A percentile compares a stretch with the other conserved stretches of the same genome.
These are phyloP conservation scores for Helicocarpus griseus DNA, from an alignment of 2,329 filamentous ascomycete genomes.

Conservation along the genomic window DNA sequence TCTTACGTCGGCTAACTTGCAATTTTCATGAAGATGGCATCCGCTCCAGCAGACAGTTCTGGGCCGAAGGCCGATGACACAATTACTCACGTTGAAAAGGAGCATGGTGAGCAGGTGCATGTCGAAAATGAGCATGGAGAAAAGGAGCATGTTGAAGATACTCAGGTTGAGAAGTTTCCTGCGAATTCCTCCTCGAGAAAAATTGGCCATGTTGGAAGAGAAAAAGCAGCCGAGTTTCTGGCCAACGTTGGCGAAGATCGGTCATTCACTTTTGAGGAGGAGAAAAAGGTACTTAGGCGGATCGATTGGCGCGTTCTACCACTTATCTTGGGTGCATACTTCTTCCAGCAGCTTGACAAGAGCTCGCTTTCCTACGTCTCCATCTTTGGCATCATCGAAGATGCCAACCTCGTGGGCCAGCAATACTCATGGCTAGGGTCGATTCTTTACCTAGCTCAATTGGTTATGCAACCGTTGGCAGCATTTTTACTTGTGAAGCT, in stretches of 20 bases:
- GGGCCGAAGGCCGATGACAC: constrained; percentile 7
- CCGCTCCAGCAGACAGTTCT: background rate
- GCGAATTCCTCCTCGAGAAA: constrained; percentile 1
- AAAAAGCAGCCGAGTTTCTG: constrained; percentile 40
- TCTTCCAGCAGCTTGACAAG: constrained; percentile 50
- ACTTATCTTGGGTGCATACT: constrained; percentile 46
- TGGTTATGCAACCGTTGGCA: constrained; percentile 48
- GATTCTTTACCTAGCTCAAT: constrained; percentile 51
- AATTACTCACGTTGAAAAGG: constrained; percentile 17
- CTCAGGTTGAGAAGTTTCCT: no score
- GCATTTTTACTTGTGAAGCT: constrained; percentile 45
- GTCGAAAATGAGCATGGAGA: no score
- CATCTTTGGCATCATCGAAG: constrained; percentile 41
- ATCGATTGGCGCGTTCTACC: constrained; percentile 44
- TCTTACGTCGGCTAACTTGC: background rate
- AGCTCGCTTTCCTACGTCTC: constrained; percentile 32
- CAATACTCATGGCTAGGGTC: constrained; percentile 53
- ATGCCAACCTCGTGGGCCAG: constrained; percentile 38
- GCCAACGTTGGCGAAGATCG: constrained; percentile 28
- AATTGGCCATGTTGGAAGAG: constrained; percentile 14
- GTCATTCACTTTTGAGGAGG: constrained; percentile 42
- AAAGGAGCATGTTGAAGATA: no score
- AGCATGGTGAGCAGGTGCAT: no score
- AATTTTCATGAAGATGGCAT: background rate
- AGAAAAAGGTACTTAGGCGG: constrained; percentile 24